phyloP scores from a whole-genome alignment of 208 protist species.

The Wallacemonas sp. region DNA sequence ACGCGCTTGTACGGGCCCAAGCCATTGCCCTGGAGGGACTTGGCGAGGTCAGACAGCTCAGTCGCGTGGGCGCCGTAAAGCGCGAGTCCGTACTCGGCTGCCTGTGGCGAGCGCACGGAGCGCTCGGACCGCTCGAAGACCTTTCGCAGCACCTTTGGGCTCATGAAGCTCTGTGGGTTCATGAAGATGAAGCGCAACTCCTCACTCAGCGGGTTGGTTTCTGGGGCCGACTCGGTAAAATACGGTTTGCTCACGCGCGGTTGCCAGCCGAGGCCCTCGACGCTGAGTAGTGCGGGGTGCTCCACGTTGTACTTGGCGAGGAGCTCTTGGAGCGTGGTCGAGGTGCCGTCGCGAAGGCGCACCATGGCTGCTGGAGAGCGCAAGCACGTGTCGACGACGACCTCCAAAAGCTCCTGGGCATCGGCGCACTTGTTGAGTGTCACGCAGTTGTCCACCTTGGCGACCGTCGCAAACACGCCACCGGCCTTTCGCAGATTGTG shows the following conservation, averaged over 20 bases:
- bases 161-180: slow-evolving; percentile 55
- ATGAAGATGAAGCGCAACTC: slow-evolving; percentile 87
- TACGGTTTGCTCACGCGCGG: slow-evolving; percentile 27
- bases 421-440: slow-evolving; percentile 65
- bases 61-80: slow-evolving; percentile 69
- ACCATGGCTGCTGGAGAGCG: slow-evolving; percentile 57
- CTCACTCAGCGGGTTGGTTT: slow-evolving; percentile 45
- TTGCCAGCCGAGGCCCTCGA: slow-evolving; percentile 89
- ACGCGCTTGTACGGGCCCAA: slow-evolving; percentile 80
- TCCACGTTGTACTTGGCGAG: slow-evolving; percentile 56
- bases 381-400: slow-evolving; percentile 70
- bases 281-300: slow-evolving; percentile 62
- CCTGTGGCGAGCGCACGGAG: slow-evolving; percentile 44
- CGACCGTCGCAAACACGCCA: slow-evolving; percentile 81
- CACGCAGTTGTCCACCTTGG: slow-evolving; percentile 87
- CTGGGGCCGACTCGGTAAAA: slow-evolving; percentile 37
- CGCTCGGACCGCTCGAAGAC: slow-evolving; percentile 57
- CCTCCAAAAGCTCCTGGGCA: slow-evolving; percentile 81
- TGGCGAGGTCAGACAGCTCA: slow-evolving; percentile 70
- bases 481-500: slow-evolving; percentile 75
- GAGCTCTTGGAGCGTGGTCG: slow-evolving; percentile 77
- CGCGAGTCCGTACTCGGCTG: slow-evolving; percentile 82
- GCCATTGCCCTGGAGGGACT: slow-evolving; percentile 43
- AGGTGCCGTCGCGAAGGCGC: slow-evolving; percentile 51
- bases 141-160: slow-evolving; percentile 53